Evolutionary conservation across 1,284 basidiomycete genomes (phyloP), one percentile per base, ranked within the genome.

Genomic region (Ustilago tritici): DNA sequence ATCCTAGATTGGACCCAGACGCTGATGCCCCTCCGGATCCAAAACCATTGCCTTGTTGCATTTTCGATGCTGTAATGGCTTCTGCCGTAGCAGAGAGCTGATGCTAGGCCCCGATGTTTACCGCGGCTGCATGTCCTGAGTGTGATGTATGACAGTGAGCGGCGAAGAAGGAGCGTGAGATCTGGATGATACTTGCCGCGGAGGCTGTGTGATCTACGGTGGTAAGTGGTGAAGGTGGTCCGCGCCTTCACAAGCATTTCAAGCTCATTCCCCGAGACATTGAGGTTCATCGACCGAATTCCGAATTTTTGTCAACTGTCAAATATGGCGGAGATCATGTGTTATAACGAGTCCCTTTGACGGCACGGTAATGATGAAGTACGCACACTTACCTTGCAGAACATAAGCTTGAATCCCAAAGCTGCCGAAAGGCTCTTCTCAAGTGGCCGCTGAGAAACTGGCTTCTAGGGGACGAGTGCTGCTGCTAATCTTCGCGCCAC

Each of bases 41-140:
- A 11, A 46, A 56, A 1, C 62, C 49, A 4, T 40, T 57, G 47
- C 58, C 68, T 43, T 61, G 69, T 46, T 71, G 69, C 69, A 71
- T 71, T 41, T 6, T 41, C 32, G 12, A 15, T 34, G 32, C 19
- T 19, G 19, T 17, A 12, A 2, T n/a, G 31, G 43, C 56, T n/a
- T 35, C 50, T 54, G 56, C 50, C 17, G 31, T 17, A 35, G 52
- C 57, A 43, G 56, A 23, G 35, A 46, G 38, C 57, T 40, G 31
- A 11, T 50, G 28, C 4, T 50, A 31, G 28, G n/a, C 4, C 5
- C 4, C 10, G 3, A 10, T 31, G 6, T 14, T 50, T 28, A 50
- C 6, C 3, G 9, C 15, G 15, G 15, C 11, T 50, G 23, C 49
- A 50, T 34, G 12, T 9, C 23, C 46, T 15, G 7, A 11, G 41